These are phyloP conservation scores for Ochromonas danica DNA, from an alignment of 108 stramenopile genomes.

Conservation along the genomic window DNA sequence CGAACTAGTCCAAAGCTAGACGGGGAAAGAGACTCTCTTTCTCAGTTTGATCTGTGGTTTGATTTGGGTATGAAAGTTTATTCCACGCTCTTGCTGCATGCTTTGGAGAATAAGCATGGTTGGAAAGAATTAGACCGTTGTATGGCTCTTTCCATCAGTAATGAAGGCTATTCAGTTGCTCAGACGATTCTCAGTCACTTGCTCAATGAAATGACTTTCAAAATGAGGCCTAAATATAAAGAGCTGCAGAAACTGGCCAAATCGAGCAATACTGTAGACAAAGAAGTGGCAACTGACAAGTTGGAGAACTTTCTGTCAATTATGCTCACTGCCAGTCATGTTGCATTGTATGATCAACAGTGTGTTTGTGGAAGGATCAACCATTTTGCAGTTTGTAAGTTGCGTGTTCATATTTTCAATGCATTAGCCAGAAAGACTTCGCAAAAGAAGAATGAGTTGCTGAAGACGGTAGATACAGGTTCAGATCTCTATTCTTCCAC, in stretches of 20 bases:
- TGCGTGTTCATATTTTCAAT: background rate
- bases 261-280: background rate
- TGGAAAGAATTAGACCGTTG: slow-evolving; percentile 13
- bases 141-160: background rate
- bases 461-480: too few species aligned
- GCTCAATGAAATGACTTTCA: slow-evolving; percentile 32
- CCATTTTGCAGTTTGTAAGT: background rate
- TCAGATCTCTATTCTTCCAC: too few species aligned
- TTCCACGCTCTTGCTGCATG: slow-evolving; percentile 31
- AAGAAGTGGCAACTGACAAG: background rate
- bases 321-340: background rate
- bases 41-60: background rate
- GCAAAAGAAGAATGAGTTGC: too few species aligned
- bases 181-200: slow-evolving; percentile 31
- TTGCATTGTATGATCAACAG: slow-evolving; percentile 4
- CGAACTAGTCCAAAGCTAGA: background rate
- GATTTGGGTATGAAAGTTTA: slow-evolving; percentile 33
- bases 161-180: background rate
- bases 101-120: slow-evolving; percentile 1
- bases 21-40: background rate
- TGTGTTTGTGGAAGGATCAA: background rate
- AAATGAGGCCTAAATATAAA: background rate
- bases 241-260: slow-evolving; percentile 21
- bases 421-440: too few species aligned
- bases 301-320: slow-evolving; percentile 27